These are phyloP conservation scores for Clausena lansium DNA, from an alignment of 345 rosid species.

Conservation along the genomic window DNA sequence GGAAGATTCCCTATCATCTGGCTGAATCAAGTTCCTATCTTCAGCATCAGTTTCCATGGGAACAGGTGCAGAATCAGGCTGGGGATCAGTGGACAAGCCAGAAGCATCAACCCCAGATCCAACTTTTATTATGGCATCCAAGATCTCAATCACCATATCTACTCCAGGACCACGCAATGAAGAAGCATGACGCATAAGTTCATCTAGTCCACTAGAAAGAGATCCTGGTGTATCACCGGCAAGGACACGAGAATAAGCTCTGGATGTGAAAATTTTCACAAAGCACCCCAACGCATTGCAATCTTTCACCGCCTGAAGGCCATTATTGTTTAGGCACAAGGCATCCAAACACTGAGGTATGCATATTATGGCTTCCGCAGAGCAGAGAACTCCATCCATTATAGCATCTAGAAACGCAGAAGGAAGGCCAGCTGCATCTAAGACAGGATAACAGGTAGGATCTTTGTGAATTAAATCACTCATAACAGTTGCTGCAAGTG, in stretches of 20 bases:
- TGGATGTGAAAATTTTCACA: conserved; percentile 85
- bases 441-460: conserved; percentile 79
- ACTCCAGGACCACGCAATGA: conserved; percentile 84
- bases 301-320: conserved; percentile 90
- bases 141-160: conserved; percentile 87
- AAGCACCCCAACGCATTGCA: conserved; percentile 84
- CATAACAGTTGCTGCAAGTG: conserved; percentile 95
- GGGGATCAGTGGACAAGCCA: conserved; percentile 40
- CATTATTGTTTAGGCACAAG: conserved; percentile 80
- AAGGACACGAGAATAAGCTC: conserved; percentile 75
- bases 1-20: conserved; percentile 39
- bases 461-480: conserved; percentile 98
- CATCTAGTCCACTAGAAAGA: conserved; percentile 90
- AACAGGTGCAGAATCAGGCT: conserved; percentile 45
- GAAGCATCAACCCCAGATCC: conserved; percentile 70
- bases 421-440: conserved; percentile 89
- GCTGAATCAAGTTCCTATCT: conserved; percentile 39
- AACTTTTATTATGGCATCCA: conserved; percentile 50
- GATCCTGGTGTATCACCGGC: conserved; percentile 78
- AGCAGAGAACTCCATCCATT: conserved; percentile 79
- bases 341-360: conserved; percentile 99
- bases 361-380: conserved; percentile 90
- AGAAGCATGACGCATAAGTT: conserved; percentile 90
- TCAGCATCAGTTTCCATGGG: conserved; percentile 92
- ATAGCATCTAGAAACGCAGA: conserved; percentile 92